phyloP scores from a whole-genome alignment of 106 monocot genomes.

The Phalaenopsis equestris region DNA sequence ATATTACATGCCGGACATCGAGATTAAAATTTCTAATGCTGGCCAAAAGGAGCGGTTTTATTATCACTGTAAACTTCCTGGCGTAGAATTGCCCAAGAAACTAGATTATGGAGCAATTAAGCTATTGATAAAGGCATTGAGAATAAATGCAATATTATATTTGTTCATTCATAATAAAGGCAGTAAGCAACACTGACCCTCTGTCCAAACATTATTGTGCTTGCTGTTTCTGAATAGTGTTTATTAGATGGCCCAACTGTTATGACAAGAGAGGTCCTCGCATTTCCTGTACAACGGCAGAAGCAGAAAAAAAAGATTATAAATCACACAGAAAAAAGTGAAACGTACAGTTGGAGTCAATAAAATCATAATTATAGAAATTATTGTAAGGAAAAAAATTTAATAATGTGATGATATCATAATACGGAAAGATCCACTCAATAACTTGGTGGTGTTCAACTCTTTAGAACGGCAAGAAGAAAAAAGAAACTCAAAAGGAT shows the following conservation, averaged over 20 bases:
- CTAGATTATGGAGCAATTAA: neutral
- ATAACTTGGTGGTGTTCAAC: neutral
- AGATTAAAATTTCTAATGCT: neutral
- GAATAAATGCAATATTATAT: neutral
- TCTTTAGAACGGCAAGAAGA: neutral
- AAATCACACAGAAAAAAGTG: neutral
- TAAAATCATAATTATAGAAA: conserved; percentile 2
- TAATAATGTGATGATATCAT: neutral
- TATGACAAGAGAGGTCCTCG: conserved; percentile 64
- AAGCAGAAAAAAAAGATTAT: neutral
- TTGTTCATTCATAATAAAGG: neutral
- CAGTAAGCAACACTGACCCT: conserved; percentile 31
- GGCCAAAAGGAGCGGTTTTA: neutral
- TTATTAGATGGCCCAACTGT: conserved; percentile 57
- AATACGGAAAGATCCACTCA: neutral
- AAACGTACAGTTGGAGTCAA: neutral
- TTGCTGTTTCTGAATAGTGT: conserved; percentile 64
- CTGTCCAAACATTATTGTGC: conserved; percentile 76
- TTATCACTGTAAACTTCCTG: neutral
- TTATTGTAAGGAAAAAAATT: neutral
- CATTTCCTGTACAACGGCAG: conserved; percentile 38
- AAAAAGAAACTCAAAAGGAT: neutral
- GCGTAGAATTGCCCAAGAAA: neutral
- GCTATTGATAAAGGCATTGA: neutral
- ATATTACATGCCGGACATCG: neutral